These are phyloP conservation scores for Parathielavia hyrcaniae DNA, from an alignment of 495 filamentous ascomycete genomes.

Conservation along the genomic window DNA sequence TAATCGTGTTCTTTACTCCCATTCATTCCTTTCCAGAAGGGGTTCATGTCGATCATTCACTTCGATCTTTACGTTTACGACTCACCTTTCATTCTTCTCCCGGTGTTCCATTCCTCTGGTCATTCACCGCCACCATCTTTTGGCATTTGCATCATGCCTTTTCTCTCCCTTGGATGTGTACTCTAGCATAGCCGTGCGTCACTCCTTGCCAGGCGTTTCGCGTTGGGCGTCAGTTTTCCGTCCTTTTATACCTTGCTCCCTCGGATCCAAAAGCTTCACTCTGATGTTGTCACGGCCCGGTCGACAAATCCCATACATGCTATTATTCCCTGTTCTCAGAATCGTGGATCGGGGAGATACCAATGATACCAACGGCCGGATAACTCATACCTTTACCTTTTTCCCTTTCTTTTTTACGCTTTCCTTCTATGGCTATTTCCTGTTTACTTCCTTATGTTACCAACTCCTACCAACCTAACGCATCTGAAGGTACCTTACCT, in stretches of 20 bases:
- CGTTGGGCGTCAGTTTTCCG: neutral
- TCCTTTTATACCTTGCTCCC: neutral
- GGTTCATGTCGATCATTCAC: neutral
- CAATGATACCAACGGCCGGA: conserved; percentile 14
- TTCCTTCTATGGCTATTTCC: neutral
- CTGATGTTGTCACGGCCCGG: conserved; percentile 9
- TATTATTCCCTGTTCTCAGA: conserved; percentile 6
- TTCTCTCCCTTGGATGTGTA: neutral
- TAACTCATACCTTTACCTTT: neutral
- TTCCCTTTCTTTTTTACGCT: neutral
- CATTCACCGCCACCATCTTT: neutral
- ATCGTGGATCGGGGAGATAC: neutral
- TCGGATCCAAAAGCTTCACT: neutral
- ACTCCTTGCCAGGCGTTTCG: neutral
- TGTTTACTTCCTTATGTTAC: neutral
- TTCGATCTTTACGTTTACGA: neutral
- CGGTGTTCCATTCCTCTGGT: neutral
- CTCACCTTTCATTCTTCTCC: neutral
- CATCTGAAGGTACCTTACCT: no score
- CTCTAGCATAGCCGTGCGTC: conserved; percentile 2
- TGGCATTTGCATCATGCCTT: neutral
- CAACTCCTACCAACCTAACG: neutral
- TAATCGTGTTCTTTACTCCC: neutral
- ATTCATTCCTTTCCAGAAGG: neutral
- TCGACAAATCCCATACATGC: neutral